phyloP scores from a whole-genome alignment of 805 yeast genomes.

The Candida ficus region DNA sequence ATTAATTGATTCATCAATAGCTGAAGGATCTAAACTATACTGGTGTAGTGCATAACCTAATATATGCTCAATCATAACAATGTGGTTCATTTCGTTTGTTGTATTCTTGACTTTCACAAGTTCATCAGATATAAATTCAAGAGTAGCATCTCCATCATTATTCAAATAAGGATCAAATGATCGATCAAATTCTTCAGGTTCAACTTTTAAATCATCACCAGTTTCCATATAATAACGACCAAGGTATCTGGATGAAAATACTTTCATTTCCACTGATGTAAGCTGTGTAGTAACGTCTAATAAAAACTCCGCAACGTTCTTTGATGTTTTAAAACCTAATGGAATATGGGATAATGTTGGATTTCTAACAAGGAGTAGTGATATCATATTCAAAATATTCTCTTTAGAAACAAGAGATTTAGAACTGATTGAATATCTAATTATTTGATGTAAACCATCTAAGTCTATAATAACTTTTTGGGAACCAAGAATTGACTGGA shows the following conservation, averaged over 20 bases:
- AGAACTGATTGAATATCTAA: conserved; percentile 2
- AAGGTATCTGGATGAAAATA: conserved; percentile 19
- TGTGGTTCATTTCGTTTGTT: conserved; percentile 17
- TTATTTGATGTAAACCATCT: not conserved
- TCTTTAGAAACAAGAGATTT: too few species aligned
- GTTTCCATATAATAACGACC: conserved; percentile 18
- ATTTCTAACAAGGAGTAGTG: conserved; percentile 10
- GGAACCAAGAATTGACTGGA: conserved; percentile 5
- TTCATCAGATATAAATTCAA: conserved; percentile 27
- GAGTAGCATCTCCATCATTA: conserved; percentile 15
- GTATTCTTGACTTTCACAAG: conserved; percentile 20
- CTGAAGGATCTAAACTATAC: conserved; percentile 14
- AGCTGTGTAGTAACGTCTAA: conserved; percentile 1
- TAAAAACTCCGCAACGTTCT: conserved; percentile 13
- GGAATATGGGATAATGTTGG: conserved; percentile 6
- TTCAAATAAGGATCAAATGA: conserved; percentile 16
- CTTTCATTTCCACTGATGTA: conserved; percentile 1
- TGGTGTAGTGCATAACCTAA: conserved; percentile 35
- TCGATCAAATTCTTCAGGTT: conserved; percentile 7
- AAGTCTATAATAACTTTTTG: conserved; percentile 4
- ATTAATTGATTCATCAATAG: conserved; percentile 9
- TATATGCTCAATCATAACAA: conserved; percentile 32
- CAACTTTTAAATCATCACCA: conserved; percentile 12
- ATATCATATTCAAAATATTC: conserved; percentile 10
- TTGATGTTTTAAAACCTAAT: conserved; percentile 8